Conservation (phyloP, 2,329 filamentous ascomycete species). For the Nigrospora oryzae region DNA sequence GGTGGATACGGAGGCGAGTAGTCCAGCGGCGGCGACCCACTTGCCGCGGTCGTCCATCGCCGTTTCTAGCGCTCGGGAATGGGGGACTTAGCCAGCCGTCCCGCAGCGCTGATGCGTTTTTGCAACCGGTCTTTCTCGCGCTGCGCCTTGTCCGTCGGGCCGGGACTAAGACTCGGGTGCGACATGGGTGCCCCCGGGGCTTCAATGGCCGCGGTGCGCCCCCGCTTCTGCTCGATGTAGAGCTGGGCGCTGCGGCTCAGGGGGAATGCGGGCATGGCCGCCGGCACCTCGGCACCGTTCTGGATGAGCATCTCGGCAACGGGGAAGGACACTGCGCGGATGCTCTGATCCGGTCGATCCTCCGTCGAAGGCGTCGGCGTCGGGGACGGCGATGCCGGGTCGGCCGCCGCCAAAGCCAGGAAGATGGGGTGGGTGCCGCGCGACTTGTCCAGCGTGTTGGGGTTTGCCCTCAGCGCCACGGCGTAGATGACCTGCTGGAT, state of each 20-base stretch:
- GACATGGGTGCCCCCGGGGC: conserved; percentile 35
- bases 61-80: conserved; percentile 43
- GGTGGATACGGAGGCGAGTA: conserved; percentile 5
- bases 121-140: conserved; percentile 64
- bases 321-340: conserved; percentile 64
- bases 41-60: conserved; percentile 13
- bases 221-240: conserved; percentile 74
- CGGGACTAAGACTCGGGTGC: conserved; percentile 33
- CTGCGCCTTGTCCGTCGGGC: conserved; percentile 38
- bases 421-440: conserved; percentile 84
- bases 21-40: background rate
- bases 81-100: conserved; percentile 58
- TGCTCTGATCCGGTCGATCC: conserved; percentile 29
- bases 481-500: conserved; percentile 90
- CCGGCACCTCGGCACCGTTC: conserved; percentile 84
- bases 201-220: conserved; percentile 34
- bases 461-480: conserved; percentile 76
- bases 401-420: conserved; percentile 83
- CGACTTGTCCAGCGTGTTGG: conserved; percentile 78
- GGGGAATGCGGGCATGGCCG: conserved; percentile 68
- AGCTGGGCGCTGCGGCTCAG: conserved; percentile 71
- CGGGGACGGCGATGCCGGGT: conserved; percentile 69
- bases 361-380: conserved; percentile 28
- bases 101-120: conserved; percentile 72
- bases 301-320: conserved; percentile 87